Conservation (phyloP, 177 flowering plant genomes). For the Vitis hybrid region DNA sequence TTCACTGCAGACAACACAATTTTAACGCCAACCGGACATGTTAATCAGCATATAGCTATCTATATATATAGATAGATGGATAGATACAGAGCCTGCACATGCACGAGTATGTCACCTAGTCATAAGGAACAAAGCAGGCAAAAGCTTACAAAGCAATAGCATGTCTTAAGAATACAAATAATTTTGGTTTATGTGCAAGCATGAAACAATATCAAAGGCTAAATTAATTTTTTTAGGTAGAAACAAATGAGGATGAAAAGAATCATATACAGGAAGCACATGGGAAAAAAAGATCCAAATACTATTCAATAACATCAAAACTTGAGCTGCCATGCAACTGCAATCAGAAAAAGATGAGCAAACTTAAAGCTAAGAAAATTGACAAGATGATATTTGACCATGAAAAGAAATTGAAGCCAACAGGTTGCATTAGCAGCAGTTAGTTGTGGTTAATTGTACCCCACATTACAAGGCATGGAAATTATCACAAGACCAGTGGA, state of each 20-base stretch:
- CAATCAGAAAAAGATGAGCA: background rate
- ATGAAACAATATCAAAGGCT: no score
- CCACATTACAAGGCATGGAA: background rate
- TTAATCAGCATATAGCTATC: background rate
- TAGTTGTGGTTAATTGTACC: background rate
- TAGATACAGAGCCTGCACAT: no score
- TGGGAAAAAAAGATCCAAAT: background rate
- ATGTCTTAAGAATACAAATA: no score
- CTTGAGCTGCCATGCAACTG: slow-evolving; percentile 11
- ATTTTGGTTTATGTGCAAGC: no score
- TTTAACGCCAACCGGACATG: background rate
- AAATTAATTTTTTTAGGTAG: background rate
- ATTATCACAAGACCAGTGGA: background rate
- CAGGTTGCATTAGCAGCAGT: background rate
- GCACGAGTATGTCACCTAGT: no score
- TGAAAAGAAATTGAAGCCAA: background rate
- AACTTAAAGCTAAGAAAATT: background rate
- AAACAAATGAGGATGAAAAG: background rate
- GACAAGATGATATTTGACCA: background rate
- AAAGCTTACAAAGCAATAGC: no score
- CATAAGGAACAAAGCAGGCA: no score
- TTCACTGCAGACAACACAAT: background rate
- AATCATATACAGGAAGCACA: background rate
- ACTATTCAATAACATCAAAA: slow-evolving; percentile 6
- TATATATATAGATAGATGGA: no score